Base-by-base conservation (phyloP, 306 rosid species). In the Geum urbanum region DNA sequence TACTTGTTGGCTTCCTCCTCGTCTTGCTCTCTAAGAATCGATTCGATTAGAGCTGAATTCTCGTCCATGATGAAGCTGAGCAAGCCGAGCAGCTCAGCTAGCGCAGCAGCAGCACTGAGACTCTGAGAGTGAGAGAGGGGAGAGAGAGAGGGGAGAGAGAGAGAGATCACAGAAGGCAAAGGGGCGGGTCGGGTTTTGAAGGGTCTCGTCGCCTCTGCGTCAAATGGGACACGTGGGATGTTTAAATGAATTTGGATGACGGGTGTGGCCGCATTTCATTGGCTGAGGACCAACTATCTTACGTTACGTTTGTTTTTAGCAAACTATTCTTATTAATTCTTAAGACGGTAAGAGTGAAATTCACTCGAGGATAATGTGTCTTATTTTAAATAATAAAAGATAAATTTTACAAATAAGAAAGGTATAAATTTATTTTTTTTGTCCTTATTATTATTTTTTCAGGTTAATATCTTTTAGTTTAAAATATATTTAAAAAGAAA, bases 21-120 rank as follows among this genome's bases (percentile, higher is more conserved):
- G 44, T 83, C 84, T 70, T 51, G 48, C 61, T 82, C 89, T 45
- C 78, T 73, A 12, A 80, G 89, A 82, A 89, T 83, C 11, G 83
- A 74, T 77, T 80, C 85, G n/a, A 86, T 86, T n/a, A 80, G 35
- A 47, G 91, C 91, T 18, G 83, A 80, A 80, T 80, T 83, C 64
- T 86, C 89, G 77, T 88, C 95, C 95, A 84, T 88, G 49, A 24
- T 69, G 13, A 51, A 35, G 45, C 10, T 15, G 32, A 27, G 32
- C 32, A 27, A 27, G 32, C 32, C 32, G 32, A 27, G 32, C 32
- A 27, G 32, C 32, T 27, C 32, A 27, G 18, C 54, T 49, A 14
- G 18, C 6, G 13, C 52, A 13, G 14, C 19, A 14, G 5, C 54
- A 13, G 14, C 52, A 13, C 52, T 48, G 19, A 49, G 54, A 49